Evolutionary conservation across 2,329 filamentous ascomycete genomes (phyloP).

Genomic region (Cordyceps javanica): DNA sequence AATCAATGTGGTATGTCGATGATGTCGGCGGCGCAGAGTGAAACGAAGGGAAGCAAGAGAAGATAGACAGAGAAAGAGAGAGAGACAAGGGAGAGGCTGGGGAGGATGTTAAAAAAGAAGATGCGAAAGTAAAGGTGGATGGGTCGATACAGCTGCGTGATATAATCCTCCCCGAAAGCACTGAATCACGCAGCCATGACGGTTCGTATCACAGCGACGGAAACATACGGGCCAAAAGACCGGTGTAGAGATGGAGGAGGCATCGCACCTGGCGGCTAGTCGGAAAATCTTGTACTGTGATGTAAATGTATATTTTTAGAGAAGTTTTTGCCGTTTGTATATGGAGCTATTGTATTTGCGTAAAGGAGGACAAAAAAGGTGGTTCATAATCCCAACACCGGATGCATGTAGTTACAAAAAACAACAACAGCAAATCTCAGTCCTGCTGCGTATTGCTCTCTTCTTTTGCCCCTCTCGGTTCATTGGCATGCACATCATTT

Average conservation of each 20-base stretch:
- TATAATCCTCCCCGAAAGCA: background rate
- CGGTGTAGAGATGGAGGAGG: conserved; percentile 5
- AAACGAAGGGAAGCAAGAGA: too few relatives aligned
- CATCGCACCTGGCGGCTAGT: background rate
- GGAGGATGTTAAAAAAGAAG: background rate
- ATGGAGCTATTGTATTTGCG: background rate
- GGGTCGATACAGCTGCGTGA: background rate
- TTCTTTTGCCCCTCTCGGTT: background rate
- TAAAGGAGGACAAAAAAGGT: too few relatives aligned
- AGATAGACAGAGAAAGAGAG: too few relatives aligned
- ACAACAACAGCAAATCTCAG: background rate
- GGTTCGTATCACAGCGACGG: too few relatives aligned
- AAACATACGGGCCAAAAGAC: too few relatives aligned
- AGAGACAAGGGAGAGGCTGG: too few relatives aligned
- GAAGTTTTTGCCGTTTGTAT: background rate
- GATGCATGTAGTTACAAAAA: conserved; percentile 1
- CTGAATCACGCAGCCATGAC: background rate
- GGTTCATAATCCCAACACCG: conserved; percentile 6
- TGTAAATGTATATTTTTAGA: too few relatives aligned
- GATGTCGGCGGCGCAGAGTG: too few relatives aligned
- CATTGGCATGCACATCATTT: background rate
- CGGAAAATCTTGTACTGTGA: background rate
- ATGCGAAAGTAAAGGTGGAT: background rate
- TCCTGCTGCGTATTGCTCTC: background rate
- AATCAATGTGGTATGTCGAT: too few relatives aligned